These are phyloP conservation scores for Oldenlandia corymbosa DNA, from an alignment of 257 asterid species.

Conservation along the genomic window DNA sequence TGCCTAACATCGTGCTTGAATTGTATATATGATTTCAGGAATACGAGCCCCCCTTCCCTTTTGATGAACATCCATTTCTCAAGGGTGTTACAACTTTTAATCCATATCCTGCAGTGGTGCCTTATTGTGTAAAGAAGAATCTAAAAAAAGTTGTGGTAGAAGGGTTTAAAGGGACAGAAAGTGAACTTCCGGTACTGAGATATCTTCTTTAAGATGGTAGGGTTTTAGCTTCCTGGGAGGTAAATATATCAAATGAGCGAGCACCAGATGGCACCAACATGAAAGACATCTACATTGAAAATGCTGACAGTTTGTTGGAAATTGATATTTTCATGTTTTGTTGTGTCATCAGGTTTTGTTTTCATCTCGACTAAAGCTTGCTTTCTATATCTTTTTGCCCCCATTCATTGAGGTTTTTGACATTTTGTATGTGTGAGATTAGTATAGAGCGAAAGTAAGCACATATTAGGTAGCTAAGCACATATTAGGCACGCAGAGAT, in stretches of 20 bases:
- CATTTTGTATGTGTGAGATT: too few relatives aligned
- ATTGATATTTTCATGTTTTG: too few relatives aligned
- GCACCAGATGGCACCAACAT: background rate
- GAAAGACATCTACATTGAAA: slow-evolving; percentile 9
- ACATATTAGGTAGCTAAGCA: too few relatives aligned
- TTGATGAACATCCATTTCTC: slow-evolving; percentile 15
- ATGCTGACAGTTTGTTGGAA: background rate
- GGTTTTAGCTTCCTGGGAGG: background rate
- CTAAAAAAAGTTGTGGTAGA: slow-evolving; percentile 14
- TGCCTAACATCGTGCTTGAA: too few relatives aligned
- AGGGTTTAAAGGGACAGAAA: slow-evolving; percentile 20
- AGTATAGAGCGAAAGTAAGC: too few relatives aligned
- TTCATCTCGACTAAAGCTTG: too few relatives aligned
- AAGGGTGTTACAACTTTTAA: accelerated
- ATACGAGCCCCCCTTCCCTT: background rate
- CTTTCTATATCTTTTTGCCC: too few relatives aligned
- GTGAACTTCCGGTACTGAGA: slow-evolving; percentile 11
- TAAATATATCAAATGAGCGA: slow-evolving; percentile 12
- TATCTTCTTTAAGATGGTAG: slow-evolving; percentile 18
- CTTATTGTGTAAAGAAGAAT: slow-evolving; percentile 4
- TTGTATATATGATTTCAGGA: slow-evolving; percentile 15
- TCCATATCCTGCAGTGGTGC: background rate
- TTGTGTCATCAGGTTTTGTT: too few relatives aligned
- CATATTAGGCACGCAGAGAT: too few relatives aligned
- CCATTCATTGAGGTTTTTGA: too few relatives aligned